Evolutionary conservation across 768 basidiomycete genomes (phyloP).

Genomic region (Phylloporus sp.): DNA sequence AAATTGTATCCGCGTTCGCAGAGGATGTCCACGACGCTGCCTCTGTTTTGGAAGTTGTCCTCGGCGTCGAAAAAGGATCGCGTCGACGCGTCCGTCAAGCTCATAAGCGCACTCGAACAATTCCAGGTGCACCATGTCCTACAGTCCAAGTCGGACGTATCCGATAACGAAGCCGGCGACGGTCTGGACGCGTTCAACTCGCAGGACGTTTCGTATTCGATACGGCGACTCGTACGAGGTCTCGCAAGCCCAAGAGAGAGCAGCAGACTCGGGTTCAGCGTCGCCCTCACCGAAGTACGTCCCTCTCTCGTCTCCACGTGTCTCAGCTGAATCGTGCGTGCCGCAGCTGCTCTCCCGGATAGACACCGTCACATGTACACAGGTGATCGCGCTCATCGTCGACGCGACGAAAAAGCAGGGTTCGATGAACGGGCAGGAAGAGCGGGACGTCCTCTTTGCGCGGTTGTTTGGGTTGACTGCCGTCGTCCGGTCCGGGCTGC

Average conservation of each 20-base stretch:
- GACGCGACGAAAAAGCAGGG: slow-evolving; percentile 67
- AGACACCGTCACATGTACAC: slow-evolving; percentile 68
- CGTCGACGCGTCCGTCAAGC: slow-evolving; percentile 79
- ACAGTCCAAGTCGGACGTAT: slow-evolving; percentile 36
- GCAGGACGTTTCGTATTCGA: slow-evolving; percentile 89
- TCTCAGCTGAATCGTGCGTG: slow-evolving; percentile 1
- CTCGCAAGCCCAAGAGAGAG: slow-evolving; percentile 90
- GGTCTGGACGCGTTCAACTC: slow-evolving; percentile 67
- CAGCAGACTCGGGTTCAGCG: slow-evolving; percentile 91
- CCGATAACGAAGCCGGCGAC: slow-evolving; percentile 44
- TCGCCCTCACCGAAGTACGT: slow-evolving; percentile 88
- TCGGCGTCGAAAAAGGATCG: slow-evolving; percentile 75
- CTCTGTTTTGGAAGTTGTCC: slow-evolving; percentile 92
- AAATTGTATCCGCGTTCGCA: slow-evolving; percentile 6
- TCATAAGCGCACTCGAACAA: slow-evolving; percentile 73
- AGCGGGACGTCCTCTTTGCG: slow-evolving; percentile 89
- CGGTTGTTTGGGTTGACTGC: slow-evolving; percentile 86
- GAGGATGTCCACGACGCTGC: slow-evolving; percentile 81
- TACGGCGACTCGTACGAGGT: slow-evolving; percentile 80
- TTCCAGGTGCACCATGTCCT: slow-evolving; percentile 70
- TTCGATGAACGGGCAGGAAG: slow-evolving; percentile 85
- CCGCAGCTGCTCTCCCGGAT: slow-evolving; percentile 74
- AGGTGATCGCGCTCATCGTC: slow-evolving; percentile 70
- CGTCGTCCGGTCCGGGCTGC: slow-evolving; percentile 78
- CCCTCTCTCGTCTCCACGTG: background rate